These are phyloP conservation scores for Serendipita sp. DNA, from an alignment of 768 basidiomycete genomes.

Conservation along the genomic window DNA sequence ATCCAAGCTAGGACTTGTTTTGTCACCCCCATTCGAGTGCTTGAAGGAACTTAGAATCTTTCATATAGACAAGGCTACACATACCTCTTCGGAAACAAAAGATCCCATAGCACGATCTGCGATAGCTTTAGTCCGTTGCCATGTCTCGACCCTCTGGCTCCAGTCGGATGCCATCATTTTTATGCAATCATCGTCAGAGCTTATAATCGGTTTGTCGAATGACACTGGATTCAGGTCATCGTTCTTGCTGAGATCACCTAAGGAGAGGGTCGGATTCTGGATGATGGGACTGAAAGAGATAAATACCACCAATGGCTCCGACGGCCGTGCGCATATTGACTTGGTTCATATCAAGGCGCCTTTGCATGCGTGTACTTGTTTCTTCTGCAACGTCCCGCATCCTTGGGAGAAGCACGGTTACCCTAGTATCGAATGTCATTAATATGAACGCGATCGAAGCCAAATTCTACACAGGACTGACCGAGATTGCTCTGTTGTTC, in stretches of 20 bases:
- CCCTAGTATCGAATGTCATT: neutral
- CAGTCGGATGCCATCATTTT: conserved; percentile 39
- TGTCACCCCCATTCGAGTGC: neutral
- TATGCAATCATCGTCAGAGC: neutral
- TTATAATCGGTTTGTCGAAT: neutral
- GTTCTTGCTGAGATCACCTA: neutral
- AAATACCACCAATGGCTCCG: conserved; percentile 49
- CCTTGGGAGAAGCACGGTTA: conserved; percentile 48
- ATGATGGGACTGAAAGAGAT: neutral
- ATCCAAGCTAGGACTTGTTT: conserved; percentile 31
- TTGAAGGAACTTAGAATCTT: neutral
- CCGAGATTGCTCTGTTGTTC: neutral
- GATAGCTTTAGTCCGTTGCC: conserved; percentile 53
- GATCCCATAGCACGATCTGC: conserved; percentile 63
- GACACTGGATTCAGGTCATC: neutral
- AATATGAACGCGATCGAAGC: too few relatives aligned
- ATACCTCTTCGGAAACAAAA: conserved; percentile 26
- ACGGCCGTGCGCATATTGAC: conserved; percentile 72
- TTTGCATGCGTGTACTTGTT: conserved; percentile 35
- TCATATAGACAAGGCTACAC: neutral
- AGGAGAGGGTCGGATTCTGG: neutral
- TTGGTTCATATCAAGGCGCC: conserved; percentile 64
- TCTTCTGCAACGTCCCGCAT: conserved; percentile 40
- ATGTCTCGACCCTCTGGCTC: conserved; percentile 51
- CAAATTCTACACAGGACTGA: neutral